phyloP scores from a whole-genome alignment of 2,329 filamentous ascomycete species.

The Alternaria ethzedia region DNA sequence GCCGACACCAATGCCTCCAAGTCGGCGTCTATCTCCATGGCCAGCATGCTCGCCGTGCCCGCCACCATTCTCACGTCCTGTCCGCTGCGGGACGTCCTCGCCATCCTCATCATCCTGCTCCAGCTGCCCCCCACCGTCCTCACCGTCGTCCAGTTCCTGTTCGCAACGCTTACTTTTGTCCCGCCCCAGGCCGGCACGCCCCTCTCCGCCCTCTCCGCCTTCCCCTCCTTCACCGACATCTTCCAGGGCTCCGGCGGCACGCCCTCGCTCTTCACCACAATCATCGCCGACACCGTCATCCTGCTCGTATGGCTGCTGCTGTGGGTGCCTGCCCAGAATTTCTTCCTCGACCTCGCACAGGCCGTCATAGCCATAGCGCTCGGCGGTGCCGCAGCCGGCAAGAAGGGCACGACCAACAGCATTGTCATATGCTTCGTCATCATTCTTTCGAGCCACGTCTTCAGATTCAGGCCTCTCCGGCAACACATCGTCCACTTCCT shows the following conservation, averaged over 20 bases:
- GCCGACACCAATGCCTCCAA: constrained; percentile 64
- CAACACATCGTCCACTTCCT: constrained; percentile 50
- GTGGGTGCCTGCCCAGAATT: constrained; percentile 85
- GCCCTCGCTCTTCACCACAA: constrained; percentile 82
- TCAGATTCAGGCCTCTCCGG: constrained; percentile 60
- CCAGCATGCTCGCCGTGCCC: constrained; percentile 73
- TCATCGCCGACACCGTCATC: constrained; percentile 83
- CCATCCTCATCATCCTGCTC: constrained; percentile 93
- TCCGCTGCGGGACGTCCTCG: constrained; percentile 91
- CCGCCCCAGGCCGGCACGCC: constrained; percentile 76
- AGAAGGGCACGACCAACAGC: constrained; percentile 72
- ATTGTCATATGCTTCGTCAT: constrained; percentile 74
- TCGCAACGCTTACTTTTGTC: constrained; percentile 91
- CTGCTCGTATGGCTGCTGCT: constrained; percentile 86
- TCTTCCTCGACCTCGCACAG: constrained; percentile 88
- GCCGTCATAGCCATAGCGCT: constrained; percentile 91
- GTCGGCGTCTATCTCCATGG: constrained; percentile 71
- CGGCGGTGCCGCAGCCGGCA: constrained; percentile 77
- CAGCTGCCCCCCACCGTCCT: constrained; percentile 88
- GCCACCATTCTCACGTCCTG: constrained; percentile 88
- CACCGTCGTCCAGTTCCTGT: constrained; percentile 88
- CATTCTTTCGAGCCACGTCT: constrained; percentile 61
- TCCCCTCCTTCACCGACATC: constrained; percentile 85
- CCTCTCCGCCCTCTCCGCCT: constrained; percentile 73
- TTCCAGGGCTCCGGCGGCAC: constrained; percentile 87